Base-by-base conservation (phyloP, 225 moss, liverwort and hornwort genomes). In the Pseudisothecium myosuroides region DNA sequence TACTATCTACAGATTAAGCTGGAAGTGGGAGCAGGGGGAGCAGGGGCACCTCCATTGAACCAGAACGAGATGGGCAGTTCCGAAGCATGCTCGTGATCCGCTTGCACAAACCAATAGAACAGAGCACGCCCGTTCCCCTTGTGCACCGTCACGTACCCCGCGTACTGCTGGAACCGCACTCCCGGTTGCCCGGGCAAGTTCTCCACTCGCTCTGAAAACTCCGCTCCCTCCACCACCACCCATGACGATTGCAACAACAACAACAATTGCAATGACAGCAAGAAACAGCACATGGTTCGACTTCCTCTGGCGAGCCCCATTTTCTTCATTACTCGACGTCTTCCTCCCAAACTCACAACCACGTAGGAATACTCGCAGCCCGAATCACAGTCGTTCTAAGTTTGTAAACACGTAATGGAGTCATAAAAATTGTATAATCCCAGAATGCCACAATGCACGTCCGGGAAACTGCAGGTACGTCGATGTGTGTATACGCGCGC, bases 61-160 rank as follows among this genome's bases (percentile, higher is more conserved):
- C 97, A 98, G 90, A 96, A 88, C 12, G 94, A 90, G 61, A 98
- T 80, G 17, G 97, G 96, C 78, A 94, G 89, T 11, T 93, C 84
- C 21, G 91, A 71, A 43, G 96, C 92, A 47, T 91, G 76, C 68
- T 90, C 89, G 89, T 92, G 84, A 83, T 96, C 94, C 4, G 97
- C 96, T 65, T 95, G 91, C 82, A 96, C 90, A 36, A 98, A 95
- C 97, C 97, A 98, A 90, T 96, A 98, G 90, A 98, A 98, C 32
- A 96, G 84, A 17, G 93, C 95, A 10, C 94, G 89, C 67, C 92
- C 95, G 29, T 93, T 92, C 17, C 49, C 91, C 54, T 88, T 83
- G 74, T 94, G 89, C 88, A 96, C 95, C n/a, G 92, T 94, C 84
- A 98, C 94, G 34, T 96, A 96, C 50, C 97, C 97, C 43, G 97